Conservation (phyloP, 306 rosid species). For the Ziziphus jujuba region DNA sequence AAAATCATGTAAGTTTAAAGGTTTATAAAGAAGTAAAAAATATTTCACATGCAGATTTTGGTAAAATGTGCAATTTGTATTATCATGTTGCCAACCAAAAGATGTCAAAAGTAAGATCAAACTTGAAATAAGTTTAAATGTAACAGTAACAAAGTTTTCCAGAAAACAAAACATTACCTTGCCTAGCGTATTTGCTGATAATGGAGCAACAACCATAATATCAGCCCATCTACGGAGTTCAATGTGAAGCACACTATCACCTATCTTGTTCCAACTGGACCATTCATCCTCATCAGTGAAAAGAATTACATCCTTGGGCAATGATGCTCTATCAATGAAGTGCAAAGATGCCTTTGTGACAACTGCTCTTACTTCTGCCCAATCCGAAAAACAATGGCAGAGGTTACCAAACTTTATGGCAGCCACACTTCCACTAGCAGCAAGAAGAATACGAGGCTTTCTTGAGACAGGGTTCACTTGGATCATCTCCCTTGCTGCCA, state of each 20-base stretch:
- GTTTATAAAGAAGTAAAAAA: too few species aligned
- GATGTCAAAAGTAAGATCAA: background rate
- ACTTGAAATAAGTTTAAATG: background rate
- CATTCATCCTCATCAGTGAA: slow-evolving; percentile 66
- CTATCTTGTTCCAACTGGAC: slow-evolving; percentile 61
- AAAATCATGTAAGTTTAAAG: too few species aligned
- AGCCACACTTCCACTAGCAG: slow-evolving; percentile 80
- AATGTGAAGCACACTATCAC: slow-evolving; percentile 71
- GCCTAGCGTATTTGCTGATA: slow-evolving; percentile 83
- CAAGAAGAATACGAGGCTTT: slow-evolving; percentile 79
- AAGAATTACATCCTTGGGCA: slow-evolving; percentile 41
- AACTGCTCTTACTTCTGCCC: slow-evolving; percentile 80
- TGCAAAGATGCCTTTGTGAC: slow-evolving; percentile 54
- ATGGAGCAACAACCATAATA: slow-evolving; percentile 79
- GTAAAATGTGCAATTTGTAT: background rate
- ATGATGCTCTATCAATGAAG: slow-evolving; percentile 52
- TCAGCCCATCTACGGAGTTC: slow-evolving; percentile 89
- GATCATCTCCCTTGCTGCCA: slow-evolving; percentile 31
- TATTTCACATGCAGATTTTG: background rate
- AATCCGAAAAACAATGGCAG: slow-evolving; percentile 53
- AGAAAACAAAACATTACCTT: slow-evolving; percentile 57
- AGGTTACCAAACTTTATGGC: slow-evolving; percentile 59
- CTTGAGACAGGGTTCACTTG: slow-evolving; percentile 35
- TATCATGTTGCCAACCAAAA: background rate
- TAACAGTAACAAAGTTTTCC: background rate